A percentile compares a stretch with the other conserved stretches of the same genome.
phyloP scores from a whole-genome alignment of 2,329 filamentous ascomycete species.

The Tothia fuscella region DNA sequence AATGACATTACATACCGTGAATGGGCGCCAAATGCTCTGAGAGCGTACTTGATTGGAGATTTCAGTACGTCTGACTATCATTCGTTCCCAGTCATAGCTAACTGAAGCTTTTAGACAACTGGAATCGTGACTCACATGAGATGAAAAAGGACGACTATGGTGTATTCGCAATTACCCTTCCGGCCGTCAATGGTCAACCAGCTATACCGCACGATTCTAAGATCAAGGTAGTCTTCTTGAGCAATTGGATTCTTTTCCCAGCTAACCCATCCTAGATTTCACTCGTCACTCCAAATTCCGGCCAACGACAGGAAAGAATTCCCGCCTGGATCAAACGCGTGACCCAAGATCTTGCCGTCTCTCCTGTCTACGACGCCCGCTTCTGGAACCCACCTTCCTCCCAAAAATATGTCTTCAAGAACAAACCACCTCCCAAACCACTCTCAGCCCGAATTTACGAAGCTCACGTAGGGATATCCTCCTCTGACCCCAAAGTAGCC shows the following conservation, averaged over 20 bases:
- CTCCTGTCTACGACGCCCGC: conserved; percentile 83
- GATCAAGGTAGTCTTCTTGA: conserved; percentile 57
- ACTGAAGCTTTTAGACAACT: conserved; percentile 50
- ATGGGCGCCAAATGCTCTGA: conserved; percentile 84
- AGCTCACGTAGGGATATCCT: conserved; percentile 96
- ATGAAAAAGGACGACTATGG: conserved; percentile 83
- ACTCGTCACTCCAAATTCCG: conserved; percentile 64
- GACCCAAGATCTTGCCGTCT: conserved; percentile 81
- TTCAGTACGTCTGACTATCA: conserved; percentile 55
- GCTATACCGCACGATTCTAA: conserved; percentile 90
- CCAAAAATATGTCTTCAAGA: conserved; percentile 74
- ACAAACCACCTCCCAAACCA: conserved; percentile 71
- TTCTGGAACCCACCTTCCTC: conserved; percentile 87
- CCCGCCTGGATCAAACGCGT: conserved; percentile 97
- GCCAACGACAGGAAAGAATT: conserved; percentile 67
- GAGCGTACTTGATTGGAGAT: conserved; percentile 81
- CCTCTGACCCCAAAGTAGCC: conserved; percentile 74
- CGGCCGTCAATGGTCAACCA: conserved; percentile 59
- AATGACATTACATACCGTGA: conserved; percentile 86
- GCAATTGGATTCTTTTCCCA: not conserved
- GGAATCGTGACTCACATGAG: conserved; percentile 69
- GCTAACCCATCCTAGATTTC: conserved; percentile 51
- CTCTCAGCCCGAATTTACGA: conserved; percentile 86
- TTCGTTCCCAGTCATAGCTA: conserved; percentile 8
- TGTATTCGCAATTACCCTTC: conserved; percentile 72